phyloP scores from a whole-genome alignment of 2,329 filamentous ascomycete genomes.

The Trichoderma semiorbis region DNA sequence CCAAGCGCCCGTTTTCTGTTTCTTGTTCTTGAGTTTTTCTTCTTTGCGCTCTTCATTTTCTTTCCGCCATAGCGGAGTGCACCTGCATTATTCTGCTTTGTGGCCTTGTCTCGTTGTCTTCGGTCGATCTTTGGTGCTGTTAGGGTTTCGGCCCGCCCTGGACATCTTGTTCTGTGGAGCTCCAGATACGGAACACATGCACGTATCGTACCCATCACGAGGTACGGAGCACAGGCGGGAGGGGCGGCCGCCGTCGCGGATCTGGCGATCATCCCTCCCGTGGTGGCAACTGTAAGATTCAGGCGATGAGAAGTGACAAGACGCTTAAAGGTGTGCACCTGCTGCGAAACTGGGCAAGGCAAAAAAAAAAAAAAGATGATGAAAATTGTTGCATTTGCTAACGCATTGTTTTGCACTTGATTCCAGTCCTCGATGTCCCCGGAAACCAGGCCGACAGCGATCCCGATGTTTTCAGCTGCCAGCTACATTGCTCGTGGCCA shows the following conservation, averaged over 20 bases:
- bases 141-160: neutral
- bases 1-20: neutral
- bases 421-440: conserved; percentile 47
- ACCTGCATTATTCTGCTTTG: neutral
- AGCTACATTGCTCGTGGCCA: conserved; percentile 53
- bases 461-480: conserved; percentile 40
- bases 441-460: conserved; percentile 35
- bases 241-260: conserved; percentile 13
- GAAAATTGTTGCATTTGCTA: neutral
- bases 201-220: neutral
- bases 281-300: neutral
- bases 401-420: neutral
- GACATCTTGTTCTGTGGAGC: neutral
- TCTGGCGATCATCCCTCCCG: conserved; percentile 8
- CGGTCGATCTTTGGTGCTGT: neutral
- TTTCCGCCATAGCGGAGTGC: neutral
- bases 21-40: neutral
- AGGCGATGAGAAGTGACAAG: conserved; percentile 1
- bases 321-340: neutral
- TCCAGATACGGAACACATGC: neutral
- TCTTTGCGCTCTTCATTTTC: neutral
- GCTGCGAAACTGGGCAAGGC: neutral
- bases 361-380: neutral
- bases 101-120: neutral
- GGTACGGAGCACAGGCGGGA: neutral